Evolutionary conservation across 2,329 filamentous ascomycete species (phyloP), one percentile per base, ranked within the genome.

Genomic region (Xylariaceae sp.): DNA sequence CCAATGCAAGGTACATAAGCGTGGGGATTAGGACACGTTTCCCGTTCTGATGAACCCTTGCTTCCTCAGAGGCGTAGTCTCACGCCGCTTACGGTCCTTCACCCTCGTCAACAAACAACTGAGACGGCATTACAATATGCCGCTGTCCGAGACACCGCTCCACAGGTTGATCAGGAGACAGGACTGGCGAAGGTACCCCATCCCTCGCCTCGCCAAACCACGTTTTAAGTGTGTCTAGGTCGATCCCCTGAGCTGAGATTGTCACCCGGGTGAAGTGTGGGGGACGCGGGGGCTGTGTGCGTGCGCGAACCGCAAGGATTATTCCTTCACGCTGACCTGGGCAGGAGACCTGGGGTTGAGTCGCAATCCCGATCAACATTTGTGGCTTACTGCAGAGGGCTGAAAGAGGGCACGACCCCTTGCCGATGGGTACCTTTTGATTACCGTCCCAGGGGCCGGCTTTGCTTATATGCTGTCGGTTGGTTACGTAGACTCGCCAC

Each of bases 161-260:
- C 19, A 42, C 21, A 18, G 15, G 22, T 30, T 18, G 47, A 19
- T n/a, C n/a, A 18, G 41, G 36, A 26, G n/a, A 39, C 5, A 16
- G 15, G 34, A 15, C n/a, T n/a, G 34, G 2, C 3, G 5, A 15
- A 15, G 18, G 47, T 5, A 30, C 19, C 7, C 41, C 7, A 40
- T 49, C 12, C 18, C 47, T 41, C 22, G 44, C 41, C 46, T 34
- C 54, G 45, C 51, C 41, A 53, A 37, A 43, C 44, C 32, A 59
- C 51, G 46, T 51, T 58, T 49, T 45, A n/a, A n/a, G n/a, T n/a
- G n/a, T 21, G 1, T 41, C 47, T 29, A 30, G 30, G 30, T 48
- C 36, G 22, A 32, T 36, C 53, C 56, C 29, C 29, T 34, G 22
- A 49, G 53, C 47, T 42, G 39, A 47, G 45, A 10, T 16, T 51